These are phyloP conservation scores for Lactarius trivialis DNA, from an alignment of 768 basidiomycete genomes.

Conservation along the genomic window DNA sequence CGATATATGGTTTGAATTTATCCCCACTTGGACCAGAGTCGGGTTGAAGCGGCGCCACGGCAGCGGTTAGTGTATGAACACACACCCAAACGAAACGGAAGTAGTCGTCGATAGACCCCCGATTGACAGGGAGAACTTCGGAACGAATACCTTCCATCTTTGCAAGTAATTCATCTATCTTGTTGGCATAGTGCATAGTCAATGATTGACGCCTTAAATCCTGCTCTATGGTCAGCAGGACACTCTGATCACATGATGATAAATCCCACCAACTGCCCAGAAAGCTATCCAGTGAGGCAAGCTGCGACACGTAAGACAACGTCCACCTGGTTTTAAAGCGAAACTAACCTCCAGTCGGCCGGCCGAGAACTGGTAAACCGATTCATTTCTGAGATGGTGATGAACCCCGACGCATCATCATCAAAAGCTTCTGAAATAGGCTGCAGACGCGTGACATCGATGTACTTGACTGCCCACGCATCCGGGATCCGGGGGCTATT, in stretches of 20 bases:
- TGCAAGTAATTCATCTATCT: slow-evolving; percentile 11
- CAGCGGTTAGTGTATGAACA: slow-evolving; percentile 5
- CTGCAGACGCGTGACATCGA: slow-evolving; percentile 24
- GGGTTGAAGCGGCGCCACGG: neutral
- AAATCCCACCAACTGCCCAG: slow-evolving; percentile 27
- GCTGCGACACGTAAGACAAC: slow-evolving; percentile 8
- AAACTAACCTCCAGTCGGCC: slow-evolving; percentile 26
- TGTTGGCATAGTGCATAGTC: slow-evolving; percentile 16
- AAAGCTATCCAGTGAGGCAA: slow-evolving; percentile 31
- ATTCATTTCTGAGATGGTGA: slow-evolving; percentile 32
- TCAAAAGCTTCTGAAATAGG: slow-evolving; percentile 31
- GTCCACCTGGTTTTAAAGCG: neutral
- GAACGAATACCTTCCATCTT: slow-evolving; percentile 16
- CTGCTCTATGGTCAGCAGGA: neutral
- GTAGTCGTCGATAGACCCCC: neutral
- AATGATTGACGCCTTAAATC: slow-evolving; percentile 12
- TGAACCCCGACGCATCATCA: slow-evolving; percentile 32
- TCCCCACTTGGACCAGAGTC: neutral
- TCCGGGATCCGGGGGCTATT: slow-evolving; percentile 14
- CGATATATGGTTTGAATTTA: slow-evolving; percentile 24
- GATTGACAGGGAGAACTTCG: slow-evolving; percentile 12
- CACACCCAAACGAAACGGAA: neutral
- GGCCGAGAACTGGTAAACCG: slow-evolving; percentile 27
- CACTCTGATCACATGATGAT: neutral
- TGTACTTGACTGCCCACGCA: slow-evolving; percentile 27